Evolutionary conservation across 225 moss, liverwort and hornwort genomes (phyloP).

Genomic region (Ulota crispa): DNA sequence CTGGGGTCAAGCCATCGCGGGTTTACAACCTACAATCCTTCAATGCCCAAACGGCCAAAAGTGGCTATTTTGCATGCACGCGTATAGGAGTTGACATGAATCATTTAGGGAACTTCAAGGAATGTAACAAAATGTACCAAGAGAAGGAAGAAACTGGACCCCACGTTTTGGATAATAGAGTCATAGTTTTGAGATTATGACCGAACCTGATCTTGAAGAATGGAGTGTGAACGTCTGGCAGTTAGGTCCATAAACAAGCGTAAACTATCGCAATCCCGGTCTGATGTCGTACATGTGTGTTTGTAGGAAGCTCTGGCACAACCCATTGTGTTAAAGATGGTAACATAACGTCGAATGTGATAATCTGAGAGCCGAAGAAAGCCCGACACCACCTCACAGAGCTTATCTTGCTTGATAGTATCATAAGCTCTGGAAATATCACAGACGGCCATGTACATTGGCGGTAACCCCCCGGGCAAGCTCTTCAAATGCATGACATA

Average conservation of each 20-base stretch:
- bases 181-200: constrained; percentile 7
- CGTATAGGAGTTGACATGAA: background rate
- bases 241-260: constrained; percentile 58
- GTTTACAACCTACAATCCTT: background rate
- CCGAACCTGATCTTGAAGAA: constrained; percentile 80
- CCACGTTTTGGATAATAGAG: background rate
- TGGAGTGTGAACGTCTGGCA: constrained; percentile 63
- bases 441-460: constrained; percentile 86
- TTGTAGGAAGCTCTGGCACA: constrained; percentile 62
- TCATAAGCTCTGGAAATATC: constrained; percentile 96
- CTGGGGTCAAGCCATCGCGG: background rate
- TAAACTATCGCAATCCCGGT: constrained; percentile 40
- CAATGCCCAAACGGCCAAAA: background rate
- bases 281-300: constrained; percentile 58
- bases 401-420: constrained; percentile 86
- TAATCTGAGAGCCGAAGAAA: constrained; percentile 65
- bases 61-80: background rate
- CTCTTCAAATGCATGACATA: constrained; percentile 78
- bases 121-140: background rate
- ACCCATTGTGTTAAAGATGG: constrained; percentile 62
- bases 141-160: background rate
- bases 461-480: constrained; percentile 66
- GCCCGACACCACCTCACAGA: constrained; percentile 67
- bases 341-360: constrained; percentile 64
- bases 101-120: background rate